phyloP scores from a whole-genome alignment of 2,329 filamentous ascomycete genomes.

The Paraphaeosphaeria sporulosa region DNA sequence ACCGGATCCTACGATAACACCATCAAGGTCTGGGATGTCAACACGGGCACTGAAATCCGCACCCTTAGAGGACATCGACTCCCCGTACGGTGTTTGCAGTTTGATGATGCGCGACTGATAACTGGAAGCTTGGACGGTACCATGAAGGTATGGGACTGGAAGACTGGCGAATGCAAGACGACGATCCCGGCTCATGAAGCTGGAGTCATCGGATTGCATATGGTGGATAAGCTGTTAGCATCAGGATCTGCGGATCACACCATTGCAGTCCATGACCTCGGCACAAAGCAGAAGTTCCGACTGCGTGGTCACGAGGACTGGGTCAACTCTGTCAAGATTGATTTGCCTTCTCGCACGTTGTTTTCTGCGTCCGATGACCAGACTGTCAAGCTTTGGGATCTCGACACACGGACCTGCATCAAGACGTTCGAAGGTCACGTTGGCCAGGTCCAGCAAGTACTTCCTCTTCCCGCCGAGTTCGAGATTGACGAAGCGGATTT shows the following conservation, averaged over 20 bases:
- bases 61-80: slow-evolving; percentile 83
- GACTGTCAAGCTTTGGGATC: slow-evolving; percentile 89
- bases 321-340: slow-evolving; percentile 95
- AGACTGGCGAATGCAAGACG: slow-evolving; percentile 84
- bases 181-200: slow-evolving; percentile 80
- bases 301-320: slow-evolving; percentile 89
- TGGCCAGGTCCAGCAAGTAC: slow-evolving; percentile 91
- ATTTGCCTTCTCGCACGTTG: slow-evolving; percentile 80
- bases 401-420: slow-evolving; percentile 83
- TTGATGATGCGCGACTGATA: slow-evolving; percentile 90
- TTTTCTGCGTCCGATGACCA: slow-evolving; percentile 95
- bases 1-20: slow-evolving; percentile 95
- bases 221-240: slow-evolving; percentile 82
- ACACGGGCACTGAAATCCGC: slow-evolving; percentile 85
- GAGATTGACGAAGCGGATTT: slow-evolving; percentile 79
- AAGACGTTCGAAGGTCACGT: slow-evolving; percentile 85
- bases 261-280: slow-evolving; percentile 92
- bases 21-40: slow-evolving; percentile 95
- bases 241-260: slow-evolving; percentile 90
- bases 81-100: slow-evolving; percentile 88
- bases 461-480: slow-evolving; percentile 84
- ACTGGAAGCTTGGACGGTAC: slow-evolving; percentile 88
- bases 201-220: slow-evolving; percentile 87
- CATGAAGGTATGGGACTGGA: slow-evolving; percentile 96
- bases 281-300: slow-evolving; percentile 79